Base-by-base conservation (phyloP, 2,329 filamentous ascomycete genomes). In the Trichoderma brevicompactum region DNA sequence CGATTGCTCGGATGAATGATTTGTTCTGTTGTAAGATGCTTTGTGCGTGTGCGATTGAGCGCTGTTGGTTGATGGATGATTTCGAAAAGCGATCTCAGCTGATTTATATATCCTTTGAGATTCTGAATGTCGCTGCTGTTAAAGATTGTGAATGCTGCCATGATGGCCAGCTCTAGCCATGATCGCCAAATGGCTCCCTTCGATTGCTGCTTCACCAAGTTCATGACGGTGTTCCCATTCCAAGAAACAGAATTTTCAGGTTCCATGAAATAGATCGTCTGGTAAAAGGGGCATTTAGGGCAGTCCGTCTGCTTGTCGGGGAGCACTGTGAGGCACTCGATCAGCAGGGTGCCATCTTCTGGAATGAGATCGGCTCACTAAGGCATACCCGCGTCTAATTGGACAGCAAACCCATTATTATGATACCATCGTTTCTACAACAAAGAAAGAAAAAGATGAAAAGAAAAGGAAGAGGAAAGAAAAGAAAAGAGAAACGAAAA, bases 141-240 rank as follows among this genome's bases (percentile, higher is more conserved):
- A 2, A 41, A 13, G 40, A 13, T 28, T 17, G 32, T 36, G 7
- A 54, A 41, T 23, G 10, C 17, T 12, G n/a, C 34, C 5, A 1
- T 34, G 12, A 8, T 28, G 9, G 7, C 13, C 5, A 15, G 7
- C 12, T 54, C 9, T n/a, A 12, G 52, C 17, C 7, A 40, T n/a
- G 23, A 17, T 60, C 32, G 56, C 10, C 56, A 7, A 17, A 49
- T 40, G 32, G 5, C 56, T 49, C 56, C 56, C 56, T 60, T 41
- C 38, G 9, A 60, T 60, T 38, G 38, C 43, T 12, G 38, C 52
- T 7, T 3, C n/a, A 9, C 32, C 19, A 19, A 23, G 8, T 7
- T 53, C 8, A 3, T 23, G 17, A 23, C 52, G 17, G 12, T 7
- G 8, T 38, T 17, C 15, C 17, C 44, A 60, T 60, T 60, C 56